Conservation (phyloP, 1,139 yeast genomes). For the Hemisphaericaspora lyxosophila region DNA sequence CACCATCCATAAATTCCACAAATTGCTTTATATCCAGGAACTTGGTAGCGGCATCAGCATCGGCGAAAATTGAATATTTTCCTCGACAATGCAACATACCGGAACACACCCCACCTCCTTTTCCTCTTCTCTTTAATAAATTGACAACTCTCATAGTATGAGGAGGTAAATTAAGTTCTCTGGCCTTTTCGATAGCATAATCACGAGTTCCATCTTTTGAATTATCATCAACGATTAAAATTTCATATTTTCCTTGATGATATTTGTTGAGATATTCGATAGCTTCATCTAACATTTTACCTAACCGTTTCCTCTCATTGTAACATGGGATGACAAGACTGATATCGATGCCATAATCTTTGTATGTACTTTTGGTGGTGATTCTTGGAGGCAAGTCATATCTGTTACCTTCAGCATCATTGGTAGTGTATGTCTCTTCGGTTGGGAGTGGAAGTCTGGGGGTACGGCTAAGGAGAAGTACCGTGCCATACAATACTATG, state of each 20-base stretch:
- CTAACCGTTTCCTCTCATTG: slow-evolving; percentile 76
- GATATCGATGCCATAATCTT: slow-evolving; percentile 42
- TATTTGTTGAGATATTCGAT: slow-evolving; percentile 50
- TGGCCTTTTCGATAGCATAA: slow-evolving; percentile 69
- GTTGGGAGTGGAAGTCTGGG: slow-evolving; percentile 57
- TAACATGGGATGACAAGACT: slow-evolving; percentile 92
- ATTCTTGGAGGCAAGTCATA: slow-evolving; percentile 32
- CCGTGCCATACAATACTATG: slow-evolving; percentile 34
- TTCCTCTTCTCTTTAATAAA: slow-evolving; percentile 78
- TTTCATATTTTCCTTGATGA: slow-evolving; percentile 56
- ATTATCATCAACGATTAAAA: slow-evolving; percentile 88
- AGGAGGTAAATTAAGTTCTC: slow-evolving; percentile 47
- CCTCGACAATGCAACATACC: slow-evolving; percentile 83
- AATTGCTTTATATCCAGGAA: slow-evolving; percentile 68
- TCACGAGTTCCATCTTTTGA: slow-evolving; percentile 77
- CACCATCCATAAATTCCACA: slow-evolving; percentile 35
- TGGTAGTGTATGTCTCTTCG: slow-evolving; percentile 53
- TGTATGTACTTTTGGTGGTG: slow-evolving; percentile 19
- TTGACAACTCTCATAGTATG: slow-evolving; percentile 68
- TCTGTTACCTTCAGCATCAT: slow-evolving; percentile 21
- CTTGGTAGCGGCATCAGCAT: slow-evolving; percentile 94
- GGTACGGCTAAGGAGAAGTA: slow-evolving; percentile 55
- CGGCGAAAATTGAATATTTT: slow-evolving; percentile 77
- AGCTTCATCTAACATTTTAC: slow-evolving; percentile 76
- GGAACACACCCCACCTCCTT: slow-evolving; percentile 97